A percentile compares a stretch with the other conserved stretches of the same genome.
Conservation (phyloP, 139 green algal genomes). For the Coelastrella sp. region DNA sequence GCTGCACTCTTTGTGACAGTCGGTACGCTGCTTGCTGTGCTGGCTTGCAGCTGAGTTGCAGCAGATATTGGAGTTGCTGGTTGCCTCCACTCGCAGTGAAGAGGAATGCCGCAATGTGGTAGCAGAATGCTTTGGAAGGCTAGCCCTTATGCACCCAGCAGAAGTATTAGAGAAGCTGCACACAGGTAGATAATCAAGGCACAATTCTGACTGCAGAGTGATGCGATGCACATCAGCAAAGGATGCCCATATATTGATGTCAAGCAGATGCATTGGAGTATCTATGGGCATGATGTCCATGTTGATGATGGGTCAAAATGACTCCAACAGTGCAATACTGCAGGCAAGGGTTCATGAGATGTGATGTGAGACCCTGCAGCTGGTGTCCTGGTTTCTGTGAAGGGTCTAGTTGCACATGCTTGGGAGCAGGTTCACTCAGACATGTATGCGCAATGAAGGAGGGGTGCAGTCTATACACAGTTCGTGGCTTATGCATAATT, state of each 20-base stretch:
- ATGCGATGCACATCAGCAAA: no score
- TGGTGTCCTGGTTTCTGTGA: not conserved
- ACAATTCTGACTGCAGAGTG: no score
- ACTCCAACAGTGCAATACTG: no score
- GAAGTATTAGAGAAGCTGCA: slow-evolving; percentile 65
- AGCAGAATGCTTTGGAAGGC: slow-evolving; percentile 92
- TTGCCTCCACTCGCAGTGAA: slow-evolving; percentile 74
- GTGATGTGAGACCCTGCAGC: not conserved
- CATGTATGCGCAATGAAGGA: no score
- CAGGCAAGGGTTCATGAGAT: no score
- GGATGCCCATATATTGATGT: no score
- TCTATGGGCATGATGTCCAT: no score
- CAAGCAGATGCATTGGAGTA: no score
- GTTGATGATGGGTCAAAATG: no score
- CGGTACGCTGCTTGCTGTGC: not conserved
- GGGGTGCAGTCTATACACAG: no score
- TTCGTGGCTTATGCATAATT: no score
- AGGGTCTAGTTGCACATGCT: not conserved
- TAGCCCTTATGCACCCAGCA: slow-evolving; percentile 78
- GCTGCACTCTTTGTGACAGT: no score
- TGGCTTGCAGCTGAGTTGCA: slow-evolving; percentile 43
- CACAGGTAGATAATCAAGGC: slow-evolving; percentile 1
- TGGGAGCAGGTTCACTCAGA: slow-evolving; percentile 36
- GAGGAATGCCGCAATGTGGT: slow-evolving; percentile 93
- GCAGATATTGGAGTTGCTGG: slow-evolving; percentile 80